Evolutionary conservation across 805 yeast genomes (phyloP).

Genomic region (Candida nanaspora): DNA sequence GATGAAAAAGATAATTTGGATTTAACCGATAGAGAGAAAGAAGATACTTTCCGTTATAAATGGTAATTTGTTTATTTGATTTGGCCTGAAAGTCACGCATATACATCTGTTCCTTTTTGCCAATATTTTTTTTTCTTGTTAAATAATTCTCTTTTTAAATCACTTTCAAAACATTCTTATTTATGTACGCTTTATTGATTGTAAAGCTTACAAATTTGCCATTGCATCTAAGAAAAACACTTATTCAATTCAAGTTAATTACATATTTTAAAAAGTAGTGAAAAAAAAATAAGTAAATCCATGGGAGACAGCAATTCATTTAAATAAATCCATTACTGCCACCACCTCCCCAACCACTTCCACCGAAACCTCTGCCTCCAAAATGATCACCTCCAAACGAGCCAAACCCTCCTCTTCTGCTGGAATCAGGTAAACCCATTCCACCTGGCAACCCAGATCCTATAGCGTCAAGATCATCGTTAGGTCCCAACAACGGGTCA

Average conservation of each 20-base stretch:
- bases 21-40: slow-evolving; percentile 51
- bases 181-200: no score
- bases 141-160: no score
- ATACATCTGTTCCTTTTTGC: not conserved
- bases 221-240: no score
- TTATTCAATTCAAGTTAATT: no score
- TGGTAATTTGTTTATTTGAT: not conserved
- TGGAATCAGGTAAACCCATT: slow-evolving; percentile 16
- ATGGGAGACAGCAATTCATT: not conserved
- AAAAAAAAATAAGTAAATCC: no score
- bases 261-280: no score
- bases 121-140: no score
- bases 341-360: slow-evolving; percentile 6
- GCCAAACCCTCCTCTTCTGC: slow-evolving; percentile 9
- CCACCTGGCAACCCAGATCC: slow-evolving; percentile 41
- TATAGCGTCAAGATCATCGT: slow-evolving; percentile 33
- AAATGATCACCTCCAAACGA: slow-evolving; percentile 2
- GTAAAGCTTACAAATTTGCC: no score
- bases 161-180: no score
- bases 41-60: slow-evolving; percentile 1
- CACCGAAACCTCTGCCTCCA: slow-evolving; percentile 1
- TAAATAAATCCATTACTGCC: slow-evolving; percentile 5
- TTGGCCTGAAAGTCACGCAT: no score
- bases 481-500: slow-evolving; percentile 42
- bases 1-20: slow-evolving; percentile 46